Evolutionary conservation across 225 moss, liverwort and hornwort species (phyloP).

Genomic region (Rhytidiadelphus loreus): DNA sequence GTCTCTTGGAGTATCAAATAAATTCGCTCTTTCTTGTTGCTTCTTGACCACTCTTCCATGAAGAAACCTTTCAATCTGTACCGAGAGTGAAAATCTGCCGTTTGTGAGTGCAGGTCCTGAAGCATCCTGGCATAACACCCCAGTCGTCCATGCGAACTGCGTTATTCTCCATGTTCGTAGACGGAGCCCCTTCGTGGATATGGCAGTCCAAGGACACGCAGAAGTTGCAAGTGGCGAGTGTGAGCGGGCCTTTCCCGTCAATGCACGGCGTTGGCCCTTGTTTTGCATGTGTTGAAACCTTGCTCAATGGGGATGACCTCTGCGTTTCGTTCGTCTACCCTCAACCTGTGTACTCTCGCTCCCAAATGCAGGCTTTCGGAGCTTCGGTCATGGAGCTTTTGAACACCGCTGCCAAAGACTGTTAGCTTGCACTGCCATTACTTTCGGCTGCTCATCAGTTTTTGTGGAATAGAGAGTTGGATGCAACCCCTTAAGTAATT

Average conservation of each 20-base stretch:
- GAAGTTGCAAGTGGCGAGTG: constrained; percentile 55
- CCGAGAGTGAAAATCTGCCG: no score
- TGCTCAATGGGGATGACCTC: constrained; percentile 60
- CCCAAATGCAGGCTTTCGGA: constrained; percentile 56
- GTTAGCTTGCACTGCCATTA: neutral
- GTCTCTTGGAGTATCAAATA: neutral
- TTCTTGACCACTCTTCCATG: neutral
- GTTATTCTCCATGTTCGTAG: constrained; percentile 56
- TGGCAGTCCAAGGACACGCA: constrained; percentile 20
- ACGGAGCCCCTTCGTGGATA: constrained; percentile 5
- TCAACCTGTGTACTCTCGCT: constrained; percentile 45
- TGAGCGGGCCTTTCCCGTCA: constrained; percentile 59
- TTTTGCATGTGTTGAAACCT: constrained; percentile 31
- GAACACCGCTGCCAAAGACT: neutral
- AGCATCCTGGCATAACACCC: constrained; percentile 63
- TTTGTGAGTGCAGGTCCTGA: constrained; percentile 39
- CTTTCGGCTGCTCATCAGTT: neutral
- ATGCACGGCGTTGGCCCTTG: constrained; percentile 97
- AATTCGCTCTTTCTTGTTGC: neutral
- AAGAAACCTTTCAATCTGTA: neutral
- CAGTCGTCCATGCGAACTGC: constrained; percentile 68
- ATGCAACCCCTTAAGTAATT: neutral
- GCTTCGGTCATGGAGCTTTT: constrained; percentile 42
- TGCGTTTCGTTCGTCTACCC: constrained; percentile 45
- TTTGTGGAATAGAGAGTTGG: neutral